Evolutionary conservation across 1,284 basidiomycete genomes (phyloP).

Genomic region (Sutorius eximius): DNA sequence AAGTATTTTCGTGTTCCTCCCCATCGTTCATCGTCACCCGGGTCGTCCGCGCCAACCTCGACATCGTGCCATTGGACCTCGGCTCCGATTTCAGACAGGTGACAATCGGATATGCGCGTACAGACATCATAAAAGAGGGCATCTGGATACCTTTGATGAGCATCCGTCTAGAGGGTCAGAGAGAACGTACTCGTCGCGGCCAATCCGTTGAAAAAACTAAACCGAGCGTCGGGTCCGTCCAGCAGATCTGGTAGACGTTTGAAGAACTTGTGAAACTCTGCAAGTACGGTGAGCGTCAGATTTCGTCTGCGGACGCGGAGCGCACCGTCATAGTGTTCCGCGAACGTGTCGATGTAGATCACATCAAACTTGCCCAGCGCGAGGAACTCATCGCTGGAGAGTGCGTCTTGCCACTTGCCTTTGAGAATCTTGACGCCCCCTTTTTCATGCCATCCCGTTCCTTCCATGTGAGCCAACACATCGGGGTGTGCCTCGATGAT

Average conservation of each 20-base stretch:
- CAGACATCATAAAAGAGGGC: constrained; percentile 91
- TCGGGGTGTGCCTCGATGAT: constrained; percentile 97
- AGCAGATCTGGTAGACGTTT: constrained; percentile 79
- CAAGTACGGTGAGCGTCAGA: constrained; percentile 1
- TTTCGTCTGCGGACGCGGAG: not conserved
- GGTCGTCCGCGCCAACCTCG: constrained; percentile 47
- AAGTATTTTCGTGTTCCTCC: constrained; percentile 73
- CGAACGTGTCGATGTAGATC: constrained; percentile 95
- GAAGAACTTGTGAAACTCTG: constrained; percentile 83
- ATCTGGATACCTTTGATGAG: constrained; percentile 47
- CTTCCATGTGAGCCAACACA: constrained; percentile 78
- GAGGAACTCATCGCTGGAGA: constrained; percentile 57
- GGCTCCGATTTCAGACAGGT: constrained; percentile 80
- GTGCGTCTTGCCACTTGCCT: constrained; percentile 89
- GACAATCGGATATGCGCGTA: constrained; percentile 82
- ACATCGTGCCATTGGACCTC: constrained; percentile 75
- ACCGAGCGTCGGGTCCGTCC: constrained; percentile 73
- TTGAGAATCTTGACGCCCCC: constrained; percentile 81
- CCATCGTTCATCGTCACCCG: constrained; percentile 57
- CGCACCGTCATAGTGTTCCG: constrained; percentile 79
- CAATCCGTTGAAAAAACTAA: constrained; percentile 97
- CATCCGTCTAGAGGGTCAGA: not conserved
- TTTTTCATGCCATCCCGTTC: constrained; percentile 74
- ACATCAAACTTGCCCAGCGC: constrained; percentile 78
- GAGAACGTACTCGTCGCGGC: constrained; percentile 81